Evolutionary conservation across 805 yeast genomes (phyloP), one percentile per base, ranked within the genome.

Genomic region (Wickerhamomyces pijperi): DNA sequence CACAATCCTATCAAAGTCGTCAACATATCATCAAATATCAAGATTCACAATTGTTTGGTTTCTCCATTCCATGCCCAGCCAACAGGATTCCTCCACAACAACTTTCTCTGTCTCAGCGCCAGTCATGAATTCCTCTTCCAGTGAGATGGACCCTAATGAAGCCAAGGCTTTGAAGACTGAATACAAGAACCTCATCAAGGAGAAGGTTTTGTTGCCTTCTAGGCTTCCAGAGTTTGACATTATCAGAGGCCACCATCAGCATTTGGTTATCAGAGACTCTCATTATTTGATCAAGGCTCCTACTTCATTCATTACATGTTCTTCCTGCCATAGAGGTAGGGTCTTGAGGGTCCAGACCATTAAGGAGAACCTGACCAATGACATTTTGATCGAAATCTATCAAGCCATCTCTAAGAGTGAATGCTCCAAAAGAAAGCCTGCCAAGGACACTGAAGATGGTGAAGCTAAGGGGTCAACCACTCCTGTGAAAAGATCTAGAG

Each of bases 211-310:
- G 3, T 50, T 50, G 34, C 57, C 55, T 3, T 53, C 57, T 1
- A 53, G 51, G 23, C 36, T 41, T 2, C 42, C 49, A 14, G 38
- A 42, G 19, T 51, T 34, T 16, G 42, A 41, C 13, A 14, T 28
- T 3, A 36, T 47, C 4, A 47, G 48, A 19, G 47, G 41, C 3
- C 55, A 51, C 25, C 57, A 53, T 29, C 39, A 50, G 6, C 57
- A 53, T 42, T 35, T 53, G 7, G 57, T 53, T n/a, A 53, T 53
- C 29, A 42, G 57, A 40, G 57, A 53, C 36, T 51, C 56, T 0
- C 54, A 53, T 23, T 53, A 53, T 29, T 40, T 53, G 13, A 47
- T 46, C 18, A 51, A 48, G 34, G 38, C 46, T 12, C 55, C 55
- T 5, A 49, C 55, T 3, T 48, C 51, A 1, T 53, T 53, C 43